Evolutionary conservation across 129 eudicot species (phyloP), one percentile per base, ranked within the genome.

Genomic region (Escallonia rubra): DNA sequence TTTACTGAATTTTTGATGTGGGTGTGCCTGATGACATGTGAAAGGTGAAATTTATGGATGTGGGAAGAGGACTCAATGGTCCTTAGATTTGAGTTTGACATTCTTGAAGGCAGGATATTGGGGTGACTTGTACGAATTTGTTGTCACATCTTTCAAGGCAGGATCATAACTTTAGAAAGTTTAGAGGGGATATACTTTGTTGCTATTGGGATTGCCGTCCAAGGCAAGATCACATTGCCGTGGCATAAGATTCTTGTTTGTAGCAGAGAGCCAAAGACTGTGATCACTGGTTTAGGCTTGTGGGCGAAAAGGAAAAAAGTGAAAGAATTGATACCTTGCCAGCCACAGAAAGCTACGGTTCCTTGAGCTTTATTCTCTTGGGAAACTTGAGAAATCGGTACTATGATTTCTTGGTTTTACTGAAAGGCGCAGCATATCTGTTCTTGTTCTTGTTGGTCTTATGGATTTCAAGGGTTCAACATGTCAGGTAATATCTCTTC

Each of bases 241-340:
- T 57, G 12, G 41, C 44, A 54, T 64, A 40, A 14, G 45, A 11
- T 58, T 67, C 51, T 5, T 8, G 11, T 45, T 49, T 73, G 43
- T 47, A 41, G 52, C 8, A 8, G 70, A 42, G 23, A 63, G 4
- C 52, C 4, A 9, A 0, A 23, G 48, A 47, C 61, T 23, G 34
- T 23, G 34, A 23, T 23, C 34, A 53, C 43, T 72, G 46, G 41
- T 63, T 42, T 63, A 63, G 69, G 4, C 12, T 43, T 15, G n/a
- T 53, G 54, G 69, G 45, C 34, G 34, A 43, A 53, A 46, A 50
- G 34, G 15, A 57, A 43, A 61, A 68, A 44, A 8, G 16, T 3
- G 66, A 54, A 69, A 63, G 49, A 43, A 41, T 70, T 70, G 72
- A 76, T 76, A 69, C 80, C 59, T 64, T 69, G 65, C 60, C 65